A percentile compares a stretch with the other conserved stretches of the same genome.
Evolutionary conservation across 164 flowering plant genomes (phyloP).

Genomic region (Magnolia changhungtana): DNA sequence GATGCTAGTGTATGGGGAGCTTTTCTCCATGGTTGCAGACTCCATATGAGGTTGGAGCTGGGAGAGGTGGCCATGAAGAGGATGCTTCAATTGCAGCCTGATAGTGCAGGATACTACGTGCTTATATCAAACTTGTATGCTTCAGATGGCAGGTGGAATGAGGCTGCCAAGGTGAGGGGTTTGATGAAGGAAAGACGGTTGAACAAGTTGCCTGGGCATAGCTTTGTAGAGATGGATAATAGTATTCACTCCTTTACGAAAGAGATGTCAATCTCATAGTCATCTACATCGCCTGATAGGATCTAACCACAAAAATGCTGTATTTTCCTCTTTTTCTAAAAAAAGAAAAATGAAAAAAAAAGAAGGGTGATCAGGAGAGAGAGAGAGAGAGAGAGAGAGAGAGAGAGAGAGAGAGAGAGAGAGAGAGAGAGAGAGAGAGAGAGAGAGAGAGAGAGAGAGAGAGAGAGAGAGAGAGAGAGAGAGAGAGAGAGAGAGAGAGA

Average conservation of each 20-base stretch:
- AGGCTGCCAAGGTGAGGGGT: slow-evolving; percentile 43
- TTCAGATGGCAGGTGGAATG: slow-evolving; percentile 54
- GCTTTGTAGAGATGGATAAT: slow-evolving; percentile 39
- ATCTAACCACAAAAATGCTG: too few species aligned
- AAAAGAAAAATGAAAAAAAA: too few species aligned
- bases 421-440: too few species aligned
- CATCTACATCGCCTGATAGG: neutral
- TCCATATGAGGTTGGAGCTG: slow-evolving; percentile 58
- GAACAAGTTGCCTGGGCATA: slow-evolving; percentile 54
- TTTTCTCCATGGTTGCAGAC: slow-evolving; percentile 69
- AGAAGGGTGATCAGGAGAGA: too few species aligned
- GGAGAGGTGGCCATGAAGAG: slow-evolving; percentile 51
- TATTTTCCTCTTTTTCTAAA: too few species aligned
- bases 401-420: too few species aligned
- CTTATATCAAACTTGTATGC: slow-evolving; percentile 57
- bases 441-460: too few species aligned
- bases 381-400: too few species aligned
- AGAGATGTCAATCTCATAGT: neutral
- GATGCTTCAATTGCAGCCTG: slow-evolving; percentile 57
- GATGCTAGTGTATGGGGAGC: slow-evolving; percentile 53
- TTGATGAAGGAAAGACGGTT: slow-evolving; percentile 56
- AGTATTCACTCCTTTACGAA: slow-evolving; percentile 7
- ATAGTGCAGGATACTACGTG: slow-evolving; percentile 55
- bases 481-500: too few species aligned
- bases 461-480: too few species aligned